Base-by-base conservation (phyloP, 768 basidiomycete genomes). In the Collybia mongolica region DNA sequence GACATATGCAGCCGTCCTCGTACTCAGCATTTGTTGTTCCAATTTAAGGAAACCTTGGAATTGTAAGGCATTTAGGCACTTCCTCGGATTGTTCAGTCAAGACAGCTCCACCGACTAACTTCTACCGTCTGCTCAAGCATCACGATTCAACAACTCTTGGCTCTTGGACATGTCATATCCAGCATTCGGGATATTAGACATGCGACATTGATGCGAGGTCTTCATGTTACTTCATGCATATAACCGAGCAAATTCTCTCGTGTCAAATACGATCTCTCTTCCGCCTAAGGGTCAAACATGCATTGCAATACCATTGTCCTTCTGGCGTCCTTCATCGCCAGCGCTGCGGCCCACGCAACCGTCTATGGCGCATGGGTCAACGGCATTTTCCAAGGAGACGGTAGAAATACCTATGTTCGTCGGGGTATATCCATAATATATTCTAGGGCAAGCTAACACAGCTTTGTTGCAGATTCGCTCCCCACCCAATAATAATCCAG, bases 361-460 rank as follows among this genome's bases (percentile, higher is more conserved):
- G 63, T 72, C n/a, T 72, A 63, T 55, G 61, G 69, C 40, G 64
- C 67, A 29, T 70, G 68, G 69, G 63, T 72, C 42, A 70, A 72
- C 48, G 68, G 63, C 22, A 65, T 67, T 37, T 64, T 67, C 46
- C 69, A 72, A 51, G 71, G 69, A 26, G 62, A 65, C 52, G 67
- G 70, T 32, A 56, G 61, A 42, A 65, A 64, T 51, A 45, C 44
- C 44, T 71, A 69, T 46, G 65, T 65, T 28, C 6, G 65, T 63
- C 1, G 3, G 19, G 46, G n/a, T 6, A 28, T n/a, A 42, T 39
- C 37, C 17, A 20, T 15, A 36, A n/a, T 9, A 35, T 18, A n/a
- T 39, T 11, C 18, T 9, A 26, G 44, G 11, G 37, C 4, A 42
- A 46, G 6, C 14, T 22, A 19, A 39, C 26, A 40, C 7, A 14